Evolutionary conservation across 768 basidiomycete genomes (phyloP), one percentile per base, ranked within the genome.

Genomic region (Auriscalpium vulgare): DNA sequence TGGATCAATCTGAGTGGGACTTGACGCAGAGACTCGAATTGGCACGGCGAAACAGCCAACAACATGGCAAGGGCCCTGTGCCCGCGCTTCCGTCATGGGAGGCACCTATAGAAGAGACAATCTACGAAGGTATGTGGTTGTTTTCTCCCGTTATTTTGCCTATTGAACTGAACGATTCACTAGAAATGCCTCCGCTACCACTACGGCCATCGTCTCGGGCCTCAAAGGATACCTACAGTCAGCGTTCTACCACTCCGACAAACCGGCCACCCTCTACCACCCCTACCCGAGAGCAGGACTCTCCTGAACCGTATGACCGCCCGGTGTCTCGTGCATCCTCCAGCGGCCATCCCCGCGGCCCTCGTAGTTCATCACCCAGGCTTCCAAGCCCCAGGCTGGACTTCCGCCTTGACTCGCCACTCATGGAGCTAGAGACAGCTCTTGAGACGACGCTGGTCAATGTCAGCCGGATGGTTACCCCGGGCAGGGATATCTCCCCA

Each of bases 41-140:
- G 50, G 94, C 94, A 6, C 75, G 90, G 57, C 80, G 81, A 61
- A 97, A 97, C 66, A 91, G 91, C 66, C 77, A 85, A 64, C 91
- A 92, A 62, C 78, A 81, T 56, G 78, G 75, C 16, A 78, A 78
- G 49, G 66, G 68, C 49, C 65, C 72, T 46, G 56, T 73, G 10
- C 62, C 73, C 47, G 60, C 40, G 17, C 1, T 43, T 43, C 17
- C 78, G 53, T 63, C 72, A 7, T 64, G 78, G 61, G 80, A 82
- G 14, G 69, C 64, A 34, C 75, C 80, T 3, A 65, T 78, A 14
- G 84, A 86, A 61, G 80, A 80, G 34, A 87, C 83, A 2, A 89
- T 91, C 61, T 88, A 87, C 62, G 89, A 91, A 81, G 88, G 89
- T 84, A 63, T 29, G 75, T 58, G 37, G 54, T 60, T 62, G 45